Evolutionary conservation across 2,329 filamentous ascomycete species (phyloP), one percentile per base, ranked within the genome.

Genomic region (Diaporthe sp.): DNA sequence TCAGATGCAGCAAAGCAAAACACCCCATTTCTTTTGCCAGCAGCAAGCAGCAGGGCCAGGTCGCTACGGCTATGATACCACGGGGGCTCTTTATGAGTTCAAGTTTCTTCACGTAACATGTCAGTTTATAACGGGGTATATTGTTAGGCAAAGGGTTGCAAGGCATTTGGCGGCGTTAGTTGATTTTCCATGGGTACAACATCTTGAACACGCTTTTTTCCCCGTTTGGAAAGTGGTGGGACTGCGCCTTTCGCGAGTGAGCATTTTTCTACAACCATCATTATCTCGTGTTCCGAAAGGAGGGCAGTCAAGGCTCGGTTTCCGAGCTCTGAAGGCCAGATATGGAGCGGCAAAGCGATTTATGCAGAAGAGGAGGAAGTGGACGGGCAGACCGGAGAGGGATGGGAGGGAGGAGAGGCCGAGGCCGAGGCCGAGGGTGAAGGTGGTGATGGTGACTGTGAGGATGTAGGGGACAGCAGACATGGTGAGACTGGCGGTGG

Each of bases 61-160:
- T 76, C 64, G 69, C 71, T 68, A 68, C 64, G 58, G 75, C 75
- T 68, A 76, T 76, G 75, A 76, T 76, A 76, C 75, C 75, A 76
- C 69, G 72, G 58, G 68, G 75, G 73, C 67, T 70, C 61, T 52
- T 68, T 22, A 68, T 38, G 64, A 68, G 47, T 69, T 73, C 38
- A 60, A 64, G 50, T 76, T 74, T 72, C 75, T 76, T 72, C 69
- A 74, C 60, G 75, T 74, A 68, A 70, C 68, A 74, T 72, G 72
- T 76, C 61, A 58, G 55, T 72, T 70, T 70, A 64, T 52, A 50
- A 38, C 38, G 64, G 55, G 47, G 58, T 60, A 72, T 66, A 55
- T 50, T 61, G 25, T 76, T 55, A 64, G 42, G 42, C 68, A 71
- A 64, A 55, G 67, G 73, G 52, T 66, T 42, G 52, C 45, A 73